Percentiles rank a stretch among this genome's conserved stretches.
Evolutionary conservation across 768 basidiomycete genomes (phyloP).

Genomic region (Austroboletus eburneus): DNA sequence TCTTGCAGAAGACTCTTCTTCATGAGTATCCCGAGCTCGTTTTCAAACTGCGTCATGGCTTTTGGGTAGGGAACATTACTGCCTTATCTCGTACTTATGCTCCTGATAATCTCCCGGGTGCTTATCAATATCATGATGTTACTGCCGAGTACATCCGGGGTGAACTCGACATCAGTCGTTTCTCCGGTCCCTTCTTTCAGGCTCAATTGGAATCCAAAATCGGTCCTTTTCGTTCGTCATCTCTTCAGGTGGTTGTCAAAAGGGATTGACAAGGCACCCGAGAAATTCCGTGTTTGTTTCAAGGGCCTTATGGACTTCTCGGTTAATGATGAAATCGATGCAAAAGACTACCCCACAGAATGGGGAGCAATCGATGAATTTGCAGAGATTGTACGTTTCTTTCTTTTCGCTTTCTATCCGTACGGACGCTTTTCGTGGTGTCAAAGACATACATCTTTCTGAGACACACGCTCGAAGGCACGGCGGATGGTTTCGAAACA

Average conservation of each 20-base stretch:
- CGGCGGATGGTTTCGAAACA: no score
- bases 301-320: not conserved
- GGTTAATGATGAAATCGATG: no score
- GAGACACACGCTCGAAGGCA: no score
- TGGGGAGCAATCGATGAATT: no score
- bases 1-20: no score
- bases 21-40: not conserved
- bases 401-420: no score
- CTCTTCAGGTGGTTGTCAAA: not conserved
- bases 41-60: constrained; percentile 1
- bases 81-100: not conserved
- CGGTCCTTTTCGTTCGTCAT: not conserved
- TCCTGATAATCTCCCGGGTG: not conserved
- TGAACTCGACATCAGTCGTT: not conserved
- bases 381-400: no score
- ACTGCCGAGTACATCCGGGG: not conserved
- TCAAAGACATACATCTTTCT: no score
- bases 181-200: not conserved
- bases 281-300: not conserved
- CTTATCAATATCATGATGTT: not conserved
- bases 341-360: no score
- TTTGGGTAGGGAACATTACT: not conserved
- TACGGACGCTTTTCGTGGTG: no score
- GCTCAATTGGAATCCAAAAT: not conserved
- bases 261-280: not conserved